Conservation (phyloP, 1,139 yeast genomes). For the Waltiozyma sp. region DNA sequence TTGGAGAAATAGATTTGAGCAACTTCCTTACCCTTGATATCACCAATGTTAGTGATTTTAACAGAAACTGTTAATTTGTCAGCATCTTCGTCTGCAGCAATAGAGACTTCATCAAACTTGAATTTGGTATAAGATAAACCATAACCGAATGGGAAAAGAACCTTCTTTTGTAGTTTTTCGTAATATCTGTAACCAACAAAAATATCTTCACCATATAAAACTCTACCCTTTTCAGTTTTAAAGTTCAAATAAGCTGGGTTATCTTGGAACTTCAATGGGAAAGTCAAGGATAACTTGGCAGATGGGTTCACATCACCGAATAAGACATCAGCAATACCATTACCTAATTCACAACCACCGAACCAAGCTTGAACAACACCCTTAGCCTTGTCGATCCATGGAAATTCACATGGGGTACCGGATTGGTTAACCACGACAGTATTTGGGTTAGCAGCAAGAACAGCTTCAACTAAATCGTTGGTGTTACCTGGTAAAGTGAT, state of each 20-base stretch:
- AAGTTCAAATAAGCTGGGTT: slow-evolving; percentile 41
- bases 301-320: slow-evolving; percentile 59
- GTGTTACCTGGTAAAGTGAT: slow-evolving; percentile 36
- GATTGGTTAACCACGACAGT: slow-evolving; percentile 47
- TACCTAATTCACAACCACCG: slow-evolving; percentile 37
- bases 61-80: slow-evolving; percentile 27
- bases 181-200: slow-evolving; percentile 52
- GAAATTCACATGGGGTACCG: slow-evolving; percentile 53
- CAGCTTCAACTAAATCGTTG: slow-evolving; percentile 34
- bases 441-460: slow-evolving; percentile 37
- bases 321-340: slow-evolving; percentile 44
- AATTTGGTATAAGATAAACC: slow-evolving; percentile 50
- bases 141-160: slow-evolving; percentile 48
- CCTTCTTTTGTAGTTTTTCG: slow-evolving; percentile 35
- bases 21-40: slow-evolving; percentile 30
- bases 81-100: slow-evolving; percentile 17
- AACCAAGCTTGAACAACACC: slow-evolving; percentile 42
- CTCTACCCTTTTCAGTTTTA: slow-evolving; percentile 37
- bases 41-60: slow-evolving; percentile 33
- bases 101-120: slow-evolving; percentile 21
- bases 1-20: slow-evolving; percentile 35
- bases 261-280: slow-evolving; percentile 36
- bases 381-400: slow-evolving; percentile 38
- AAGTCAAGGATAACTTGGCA: slow-evolving; percentile 52
- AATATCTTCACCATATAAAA: slow-evolving; percentile 38